Base-by-base conservation (phyloP, 192 early-diverging fungal genomes). In the Linnemannia zychae region DNA sequence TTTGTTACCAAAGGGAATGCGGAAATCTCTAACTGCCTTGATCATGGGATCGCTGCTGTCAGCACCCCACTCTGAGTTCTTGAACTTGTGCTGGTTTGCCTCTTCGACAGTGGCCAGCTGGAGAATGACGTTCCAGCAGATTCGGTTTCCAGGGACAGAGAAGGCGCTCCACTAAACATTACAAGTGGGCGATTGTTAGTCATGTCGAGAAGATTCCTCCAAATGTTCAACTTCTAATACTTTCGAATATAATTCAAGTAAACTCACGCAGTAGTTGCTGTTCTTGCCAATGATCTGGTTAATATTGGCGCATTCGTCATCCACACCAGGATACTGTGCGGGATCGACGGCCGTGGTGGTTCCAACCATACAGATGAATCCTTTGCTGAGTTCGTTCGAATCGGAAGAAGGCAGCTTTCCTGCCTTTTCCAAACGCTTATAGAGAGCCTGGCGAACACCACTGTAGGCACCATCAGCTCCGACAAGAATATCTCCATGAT, bases 391-490 rank as follows among this genome's bases (percentile, higher is more conserved):
- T 5, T 49, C 34, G 20, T 53, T 33, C 0, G 66, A 24, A 33
- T 70, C 76, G 1, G 67, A 40, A 7, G 50, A 50, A 4, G 76
- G 66, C 7, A 77, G 36, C 1, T 11, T 44, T 20, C 67, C 48
- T 22, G 18, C 17, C 36, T 49, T 46, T n/a, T 22, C 24, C 16
- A 48, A 24, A 4, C 50, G 46, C 34, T 66, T 65, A 34, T 72
- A 79, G 4, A 79, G 33, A 46, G 20, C n/a, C 78, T 67, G 46
- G 1, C 78, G 78, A 13, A 79, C 60, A 13, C 24, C 48, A 7
- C 68, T 71, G 57, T 72, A 72, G 47, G 70, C 71, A n/a, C 78
- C 78, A n/a, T 79, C 78, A 20, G 71, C 78, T 9, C 70, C 78
- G 3, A 79, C 71, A 33, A 79, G 78, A 7, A 79, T 72, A 33